These are phyloP conservation scores for Solanum chacoense DNA, from an alignment of 305 asterid genomes.

Conservation along the genomic window DNA sequence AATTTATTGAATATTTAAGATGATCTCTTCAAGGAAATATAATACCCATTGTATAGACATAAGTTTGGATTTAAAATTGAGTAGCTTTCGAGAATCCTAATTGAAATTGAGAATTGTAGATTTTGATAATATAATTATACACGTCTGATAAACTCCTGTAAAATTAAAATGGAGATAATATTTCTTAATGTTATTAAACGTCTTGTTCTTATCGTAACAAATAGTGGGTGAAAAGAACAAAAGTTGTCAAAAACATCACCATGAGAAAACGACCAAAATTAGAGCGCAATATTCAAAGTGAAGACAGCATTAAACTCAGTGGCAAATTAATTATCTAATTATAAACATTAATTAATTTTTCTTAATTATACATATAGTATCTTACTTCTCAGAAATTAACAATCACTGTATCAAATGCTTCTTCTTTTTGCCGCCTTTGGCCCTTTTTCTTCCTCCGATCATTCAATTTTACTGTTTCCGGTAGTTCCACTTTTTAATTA, in stretches of 20 bases:
- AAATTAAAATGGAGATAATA: background rate
- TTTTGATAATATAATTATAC: too few relatives aligned
- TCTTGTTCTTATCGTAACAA: background rate
- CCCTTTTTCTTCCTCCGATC: background rate
- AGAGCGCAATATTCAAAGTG: background rate
- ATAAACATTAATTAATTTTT: background rate
- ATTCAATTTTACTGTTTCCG: background rate
- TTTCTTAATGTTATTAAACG: background rate
- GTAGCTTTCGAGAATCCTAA: fast-evolving
- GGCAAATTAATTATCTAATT: background rate
- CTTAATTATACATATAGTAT: background rate
- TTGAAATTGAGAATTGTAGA: too few relatives aligned
- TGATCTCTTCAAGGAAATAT: background rate
- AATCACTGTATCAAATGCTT: background rate
- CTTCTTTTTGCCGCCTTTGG: background rate
- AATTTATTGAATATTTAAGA: too few relatives aligned
- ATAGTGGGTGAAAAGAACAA: background rate
- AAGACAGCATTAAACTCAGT: background rate
- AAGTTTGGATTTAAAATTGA: too few relatives aligned
- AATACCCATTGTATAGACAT: too few relatives aligned
- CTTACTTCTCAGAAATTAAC: background rate
- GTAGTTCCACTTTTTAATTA: background rate
- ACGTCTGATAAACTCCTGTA: too few relatives aligned
- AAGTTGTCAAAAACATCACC: background rate
- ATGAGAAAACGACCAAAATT: background rate